A percentile compares a stretch with the other conserved stretches of the same genome.
Evolutionary conservation across 805 yeast genomes (phyloP).

Genomic region (Candida vartiovaarae): DNA sequence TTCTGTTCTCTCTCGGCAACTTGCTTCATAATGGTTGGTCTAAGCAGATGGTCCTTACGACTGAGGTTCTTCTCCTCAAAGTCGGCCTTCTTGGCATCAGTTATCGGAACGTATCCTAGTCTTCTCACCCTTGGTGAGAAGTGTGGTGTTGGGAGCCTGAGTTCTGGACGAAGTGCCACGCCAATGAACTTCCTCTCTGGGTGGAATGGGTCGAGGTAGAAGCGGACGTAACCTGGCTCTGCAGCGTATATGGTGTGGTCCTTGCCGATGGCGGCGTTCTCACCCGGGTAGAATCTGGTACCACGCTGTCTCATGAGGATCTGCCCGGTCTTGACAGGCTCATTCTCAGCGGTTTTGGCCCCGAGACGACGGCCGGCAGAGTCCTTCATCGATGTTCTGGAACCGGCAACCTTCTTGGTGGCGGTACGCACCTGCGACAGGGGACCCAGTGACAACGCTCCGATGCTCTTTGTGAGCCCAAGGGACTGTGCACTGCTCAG

Average conservation of each 20-base stretch:
- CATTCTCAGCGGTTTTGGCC: conserved; percentile 78
- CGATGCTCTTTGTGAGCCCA: conserved; percentile 7
- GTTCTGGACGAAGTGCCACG: conserved; percentile 60
- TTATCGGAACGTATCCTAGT: conserved; percentile 60
- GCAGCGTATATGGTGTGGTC: conserved; percentile 89
- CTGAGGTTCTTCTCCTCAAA: conserved; percentile 56
- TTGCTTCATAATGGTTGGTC: conserved; percentile 41
- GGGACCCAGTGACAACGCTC: conserved; percentile 11
- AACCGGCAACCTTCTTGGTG: conserved; percentile 90
- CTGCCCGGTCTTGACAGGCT: conserved; percentile 68
- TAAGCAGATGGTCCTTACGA: conserved; percentile 58
- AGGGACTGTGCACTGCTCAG: conserved; percentile 11
- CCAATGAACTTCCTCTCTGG: conserved; percentile 90
- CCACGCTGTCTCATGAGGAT: conserved; percentile 93
- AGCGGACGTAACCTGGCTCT: conserved; percentile 92
- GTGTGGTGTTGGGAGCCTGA: conserved; percentile 78
- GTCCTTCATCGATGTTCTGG: conserved; percentile 89
- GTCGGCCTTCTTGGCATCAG: conserved; percentile 41
- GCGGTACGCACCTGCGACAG: conserved; percentile 65
- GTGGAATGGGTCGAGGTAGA: conserved; percentile 92
- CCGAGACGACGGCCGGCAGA: conserved; percentile 95
- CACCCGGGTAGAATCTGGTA: conserved; percentile 91
- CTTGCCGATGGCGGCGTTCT: conserved; percentile 80
- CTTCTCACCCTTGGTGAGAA: conserved; percentile 85
- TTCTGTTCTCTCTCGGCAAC: conserved; percentile 34